Percentiles rank a stretch among this genome's conserved stretches.
phyloP scores from a whole-genome alignment of 495 filamentous ascomycete species.

The Penicillium cataractarum region DNA sequence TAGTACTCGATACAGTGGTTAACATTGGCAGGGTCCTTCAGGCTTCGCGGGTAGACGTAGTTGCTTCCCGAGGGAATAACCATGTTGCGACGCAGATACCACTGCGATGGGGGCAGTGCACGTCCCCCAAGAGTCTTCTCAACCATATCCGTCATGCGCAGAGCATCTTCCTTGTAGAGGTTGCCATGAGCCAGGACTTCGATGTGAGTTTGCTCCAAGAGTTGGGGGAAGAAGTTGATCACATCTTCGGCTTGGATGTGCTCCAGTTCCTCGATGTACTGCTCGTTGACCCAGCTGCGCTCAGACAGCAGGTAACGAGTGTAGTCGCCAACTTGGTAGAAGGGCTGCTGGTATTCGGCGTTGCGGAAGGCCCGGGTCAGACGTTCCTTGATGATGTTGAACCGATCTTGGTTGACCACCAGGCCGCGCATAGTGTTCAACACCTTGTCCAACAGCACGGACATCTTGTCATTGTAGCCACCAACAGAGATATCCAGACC shows the following conservation, averaged over 20 bases:
- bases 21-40: constrained; percentile 90
- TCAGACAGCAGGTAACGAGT: constrained; percentile 78
- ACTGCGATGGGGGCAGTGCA: constrained; percentile 74
- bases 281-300: constrained; percentile 77
- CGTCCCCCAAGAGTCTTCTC: constrained; percentile 80
- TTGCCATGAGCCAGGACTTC: constrained; percentile 92
- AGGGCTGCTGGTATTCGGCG: constrained; percentile 84
- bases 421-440: constrained; percentile 84
- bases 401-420: constrained; percentile 79
- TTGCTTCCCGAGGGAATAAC: constrained; percentile 79
- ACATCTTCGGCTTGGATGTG: constrained; percentile 75
- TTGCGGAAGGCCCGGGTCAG: constrained; percentile 76
- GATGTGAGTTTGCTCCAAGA: constrained; percentile 83
- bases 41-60: constrained; percentile 74
- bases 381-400: constrained; percentile 90
- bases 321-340: constrained; percentile 86
- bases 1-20: constrained; percentile 97
- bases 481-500: constrained; percentile 80
- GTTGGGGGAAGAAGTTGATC: constrained; percentile 73
- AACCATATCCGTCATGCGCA: constrained; percentile 81
- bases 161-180: constrained; percentile 91
- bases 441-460: constrained; percentile 89
- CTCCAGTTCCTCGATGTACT: constrained; percentile 76
- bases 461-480: constrained; percentile 96
- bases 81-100: constrained; percentile 75